A percentile compares a stretch with the other conserved stretches of the same genome.
phyloP scores from a whole-genome alignment of 78 protist species.

The Bodo saltans region DNA sequence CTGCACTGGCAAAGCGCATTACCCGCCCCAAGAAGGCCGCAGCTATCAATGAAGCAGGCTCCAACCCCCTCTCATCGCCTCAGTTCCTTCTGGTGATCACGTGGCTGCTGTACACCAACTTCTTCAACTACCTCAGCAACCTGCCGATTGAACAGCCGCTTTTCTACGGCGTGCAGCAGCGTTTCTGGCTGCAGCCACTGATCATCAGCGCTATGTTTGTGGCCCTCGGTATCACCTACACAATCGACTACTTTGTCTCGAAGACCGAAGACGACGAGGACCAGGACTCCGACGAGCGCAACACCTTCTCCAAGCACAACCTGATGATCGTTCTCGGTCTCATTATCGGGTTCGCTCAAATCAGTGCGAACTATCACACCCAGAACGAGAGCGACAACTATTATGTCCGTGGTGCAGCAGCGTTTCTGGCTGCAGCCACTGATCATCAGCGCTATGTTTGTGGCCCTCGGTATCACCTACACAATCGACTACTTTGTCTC shows the following conservation, averaged over 20 bases:
- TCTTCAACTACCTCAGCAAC: conserved; percentile 36
- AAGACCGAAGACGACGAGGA: too few species aligned
- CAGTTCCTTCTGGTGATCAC: background rate
- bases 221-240: too few species aligned
- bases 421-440: conserved; percentile 46
- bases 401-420: conserved; percentile 20
- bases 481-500: too few species aligned
- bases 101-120: background rate
- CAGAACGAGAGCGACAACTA: conserved; percentile 2
- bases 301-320: too few species aligned
- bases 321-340: background rate
- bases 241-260: too few species aligned
- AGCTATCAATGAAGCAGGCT: background rate
- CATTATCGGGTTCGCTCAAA: background rate
- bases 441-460: too few species aligned
- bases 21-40: background rate
- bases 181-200: conserved; percentile 43
- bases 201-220: too few species aligned
- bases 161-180: conserved; percentile 29
- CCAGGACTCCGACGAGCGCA: too few species aligned
- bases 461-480: too few species aligned
- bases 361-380: background rate
- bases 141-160: conserved; percentile 40
- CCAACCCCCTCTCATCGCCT: background rate
- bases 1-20: too few species aligned